A percentile compares a stretch with the other conserved stretches of the same genome.
These are phyloP conservation scores for Backusella westeae DNA, from an alignment of 192 early-diverging fungal genomes.

Conservation along the genomic window DNA sequence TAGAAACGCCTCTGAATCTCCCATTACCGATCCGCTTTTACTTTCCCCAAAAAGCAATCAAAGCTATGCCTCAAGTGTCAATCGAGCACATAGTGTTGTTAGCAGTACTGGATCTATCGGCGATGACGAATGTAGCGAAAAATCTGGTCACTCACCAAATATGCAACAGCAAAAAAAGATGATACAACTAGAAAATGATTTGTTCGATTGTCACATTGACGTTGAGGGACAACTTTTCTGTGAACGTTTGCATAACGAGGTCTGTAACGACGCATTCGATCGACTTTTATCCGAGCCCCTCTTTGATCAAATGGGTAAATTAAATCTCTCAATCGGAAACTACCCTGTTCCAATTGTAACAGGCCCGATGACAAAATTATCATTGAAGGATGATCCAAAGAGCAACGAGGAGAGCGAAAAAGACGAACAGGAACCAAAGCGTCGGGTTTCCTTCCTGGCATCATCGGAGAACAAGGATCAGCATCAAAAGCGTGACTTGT, in stretches of 20 bases:
- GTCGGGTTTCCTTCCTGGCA: neutral
- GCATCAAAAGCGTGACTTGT: neutral
- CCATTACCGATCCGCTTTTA: neutral
- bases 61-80: neutral
- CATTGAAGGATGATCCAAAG: neutral
- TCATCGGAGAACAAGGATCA: neutral
- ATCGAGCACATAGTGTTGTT: neutral
- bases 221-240: neutral
- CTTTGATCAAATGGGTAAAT: slow-evolving; percentile 8
- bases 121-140: neutral
- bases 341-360: slow-evolving; percentile 2
- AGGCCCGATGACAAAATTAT: neutral
- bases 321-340: neutral
- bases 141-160: neutral
- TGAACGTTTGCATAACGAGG: slow-evolving; percentile 4
- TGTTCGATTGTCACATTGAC: slow-evolving; percentile 14
- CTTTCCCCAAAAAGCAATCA: neutral
- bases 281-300: slow-evolving; percentile 5
- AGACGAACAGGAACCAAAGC: neutral
- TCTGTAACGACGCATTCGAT: neutral
- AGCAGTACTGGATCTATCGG: neutral
- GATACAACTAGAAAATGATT: neutral
- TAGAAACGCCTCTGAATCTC: neutral
- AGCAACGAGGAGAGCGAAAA: neutral
- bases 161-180: neutral